phyloP scores from a whole-genome alignment of 148 eudicot genomes.

The Cornus suecica region DNA sequence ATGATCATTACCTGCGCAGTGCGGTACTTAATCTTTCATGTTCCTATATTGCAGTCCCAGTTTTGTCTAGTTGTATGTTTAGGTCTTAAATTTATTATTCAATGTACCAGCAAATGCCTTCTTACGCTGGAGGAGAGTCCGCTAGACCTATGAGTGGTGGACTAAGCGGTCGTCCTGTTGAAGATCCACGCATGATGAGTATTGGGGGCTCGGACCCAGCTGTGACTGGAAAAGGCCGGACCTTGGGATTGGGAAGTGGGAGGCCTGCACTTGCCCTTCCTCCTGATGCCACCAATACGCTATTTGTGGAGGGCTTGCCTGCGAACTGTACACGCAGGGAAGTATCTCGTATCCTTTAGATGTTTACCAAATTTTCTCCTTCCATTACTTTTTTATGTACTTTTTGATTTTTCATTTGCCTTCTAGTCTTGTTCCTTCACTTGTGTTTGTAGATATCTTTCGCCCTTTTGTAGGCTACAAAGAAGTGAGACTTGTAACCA shows the following conservation, averaged over 20 bases:
- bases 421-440: constrained; percentile 44
- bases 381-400: not conserved
- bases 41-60: not conserved
- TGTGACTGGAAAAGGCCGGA: constrained; percentile 36
- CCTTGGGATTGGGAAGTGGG: constrained; percentile 45
- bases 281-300: constrained; percentile 73
- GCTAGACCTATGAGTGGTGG: constrained; percentile 52
- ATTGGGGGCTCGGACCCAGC: constrained; percentile 41
- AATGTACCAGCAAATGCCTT: constrained; percentile 49
- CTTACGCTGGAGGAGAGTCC: constrained; percentile 49
- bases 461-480: constrained; percentile 89
- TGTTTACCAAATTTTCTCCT: not conserved
- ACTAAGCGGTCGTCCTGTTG: constrained; percentile 33
- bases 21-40: constrained; percentile 31
- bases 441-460: constrained; percentile 59
- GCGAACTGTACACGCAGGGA: constrained; percentile 68
- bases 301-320: constrained; percentile 82
- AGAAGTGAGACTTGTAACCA: constrained; percentile 83
- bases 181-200: constrained; percentile 44
- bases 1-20: constrained; percentile 61
- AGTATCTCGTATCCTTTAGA: constrained; percentile 85
- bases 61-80: not conserved
- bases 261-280: constrained; percentile 65
- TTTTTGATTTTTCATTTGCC: not conserved
- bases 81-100: constrained; percentile 13